Percentiles rank a stretch among this genome's conserved stretches.
phyloP scores from a whole-genome alignment of 768 basidiomycete species.

The Sarcodon sp. region DNA sequence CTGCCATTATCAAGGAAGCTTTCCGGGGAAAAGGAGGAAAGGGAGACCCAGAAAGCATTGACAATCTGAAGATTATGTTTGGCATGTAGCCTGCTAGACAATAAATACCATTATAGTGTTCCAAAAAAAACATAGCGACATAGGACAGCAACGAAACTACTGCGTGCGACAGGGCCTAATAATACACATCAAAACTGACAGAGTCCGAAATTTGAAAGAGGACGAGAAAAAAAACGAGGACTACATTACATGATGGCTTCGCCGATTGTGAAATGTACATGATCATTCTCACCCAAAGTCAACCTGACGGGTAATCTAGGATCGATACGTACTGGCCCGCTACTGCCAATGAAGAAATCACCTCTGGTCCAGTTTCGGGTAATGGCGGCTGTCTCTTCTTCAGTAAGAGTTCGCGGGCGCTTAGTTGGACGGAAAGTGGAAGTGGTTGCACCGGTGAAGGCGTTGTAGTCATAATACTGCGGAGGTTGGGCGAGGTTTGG shows the following conservation, averaged over 20 bases:
- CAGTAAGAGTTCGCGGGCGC: constrained; percentile 67
- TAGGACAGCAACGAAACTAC: constrained; percentile 6
- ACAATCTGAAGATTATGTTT: constrained; percentile 77
- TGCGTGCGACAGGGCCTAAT: not conserved
- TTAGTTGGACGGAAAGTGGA: constrained; percentile 74
- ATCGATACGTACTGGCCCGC: constrained; percentile 75
- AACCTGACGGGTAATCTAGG: constrained; percentile 69
- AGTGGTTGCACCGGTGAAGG: constrained; percentile 47
- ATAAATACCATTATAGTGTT: constrained; percentile 5
- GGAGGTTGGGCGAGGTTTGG: constrained; percentile 31
- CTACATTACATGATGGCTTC: constrained; percentile 33
- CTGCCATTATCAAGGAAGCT: constrained; percentile 76
- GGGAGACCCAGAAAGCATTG: constrained; percentile 56
- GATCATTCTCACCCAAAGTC: constrained; percentile 71
- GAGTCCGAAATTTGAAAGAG: not conserved
- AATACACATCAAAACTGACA: constrained; percentile 7
- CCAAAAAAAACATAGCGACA: constrained; percentile 6
- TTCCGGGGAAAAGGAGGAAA: constrained; percentile 46
- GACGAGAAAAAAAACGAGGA: not conserved
- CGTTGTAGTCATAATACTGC: constrained; percentile 65
- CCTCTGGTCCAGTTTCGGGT: constrained; percentile 72
- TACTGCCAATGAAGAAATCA: constrained; percentile 72
- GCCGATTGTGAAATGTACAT: constrained; percentile 56
- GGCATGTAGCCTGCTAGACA: constrained; percentile 22
- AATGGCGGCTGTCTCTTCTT: constrained; percentile 76